phyloP scores from a whole-genome alignment of 441 rosid genomes.

The Corymbia calophylla region DNA sequence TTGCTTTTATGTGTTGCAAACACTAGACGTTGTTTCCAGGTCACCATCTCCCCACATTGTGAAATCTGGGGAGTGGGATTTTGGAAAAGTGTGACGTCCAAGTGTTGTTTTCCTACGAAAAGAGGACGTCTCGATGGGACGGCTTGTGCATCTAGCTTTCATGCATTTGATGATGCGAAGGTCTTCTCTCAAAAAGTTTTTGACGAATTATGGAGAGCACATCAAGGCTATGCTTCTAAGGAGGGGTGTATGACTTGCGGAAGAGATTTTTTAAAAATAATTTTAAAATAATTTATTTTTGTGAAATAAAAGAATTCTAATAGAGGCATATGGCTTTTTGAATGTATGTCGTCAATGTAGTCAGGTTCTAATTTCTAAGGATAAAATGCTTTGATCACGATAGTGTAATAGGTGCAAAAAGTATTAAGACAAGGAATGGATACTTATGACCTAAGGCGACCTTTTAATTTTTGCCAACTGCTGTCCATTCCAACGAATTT shows the following conservation, averaged over 20 bases:
- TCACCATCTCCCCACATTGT: not conserved
- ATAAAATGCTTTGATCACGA: not conserved
- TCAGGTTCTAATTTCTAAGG: not conserved
- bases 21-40: not conserved
- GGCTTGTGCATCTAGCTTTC: not conserved
- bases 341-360: not conserved
- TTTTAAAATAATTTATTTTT: not conserved
- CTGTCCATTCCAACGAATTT: not conserved
- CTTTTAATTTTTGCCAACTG: not conserved
- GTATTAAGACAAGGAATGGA: not conserved
- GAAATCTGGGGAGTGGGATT: not conserved
- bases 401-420: not conserved
- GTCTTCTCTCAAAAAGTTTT: not conserved
- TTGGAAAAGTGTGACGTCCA: too few species aligned
- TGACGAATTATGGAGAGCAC: not conserved
- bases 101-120: not conserved
- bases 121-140: not conserved
- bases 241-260: not conserved
- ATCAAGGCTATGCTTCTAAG: too few species aligned
- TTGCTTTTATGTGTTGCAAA: not conserved
- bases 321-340: not conserved
- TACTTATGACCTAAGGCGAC: not conserved
- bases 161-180: not conserved
- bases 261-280: not conserved
- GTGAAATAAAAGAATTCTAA: rapidly evolving